Percentiles rank a stretch among this genome's conserved stretches.
Conservation (phyloP, 176 grass and related monocot species). For the Carex kokanica region DNA sequence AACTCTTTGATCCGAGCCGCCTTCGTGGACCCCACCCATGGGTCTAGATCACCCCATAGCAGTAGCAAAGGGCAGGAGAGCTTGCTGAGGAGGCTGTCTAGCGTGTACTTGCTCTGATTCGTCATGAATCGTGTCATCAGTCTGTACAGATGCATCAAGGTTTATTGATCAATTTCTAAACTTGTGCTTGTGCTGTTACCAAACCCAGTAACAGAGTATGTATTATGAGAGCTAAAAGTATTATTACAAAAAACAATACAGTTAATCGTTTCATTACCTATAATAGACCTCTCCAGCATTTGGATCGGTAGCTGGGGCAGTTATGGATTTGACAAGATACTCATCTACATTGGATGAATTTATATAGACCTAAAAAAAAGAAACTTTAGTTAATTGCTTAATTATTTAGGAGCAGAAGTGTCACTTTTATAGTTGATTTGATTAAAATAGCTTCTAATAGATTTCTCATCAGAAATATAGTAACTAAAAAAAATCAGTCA, state of each 20-base stretch:
- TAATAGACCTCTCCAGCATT: constrained; percentile 94
- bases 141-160: constrained; percentile 17
- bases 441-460: neutral
- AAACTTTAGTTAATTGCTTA: neutral
- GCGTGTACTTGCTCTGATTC: constrained; percentile 88
- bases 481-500: neutral
- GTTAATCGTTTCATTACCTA: constrained; percentile 27
- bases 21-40: constrained; percentile 80
- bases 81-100: constrained; percentile 65
- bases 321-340: constrained; percentile 83
- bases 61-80: constrained; percentile 76
- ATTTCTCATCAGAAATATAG: constrained; percentile 5
- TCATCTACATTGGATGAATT: constrained; percentile 71
- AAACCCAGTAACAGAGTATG: neutral
- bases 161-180: neutral
- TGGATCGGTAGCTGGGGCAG: constrained; percentile 62
- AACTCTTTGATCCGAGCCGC: constrained; percentile 67
- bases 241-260: neutral
- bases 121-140: constrained; percentile 86
- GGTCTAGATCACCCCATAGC: constrained; percentile 89
- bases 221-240: neutral
- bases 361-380: constrained; percentile 58
- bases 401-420: neutral
- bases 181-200: neutral
- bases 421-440: neutral